Percentiles rank a stretch among this genome's conserved stretches.
Evolutionary conservation across 352 stramenopile genomes (phyloP).

Genomic region (Phytopythium vexans): DNA sequence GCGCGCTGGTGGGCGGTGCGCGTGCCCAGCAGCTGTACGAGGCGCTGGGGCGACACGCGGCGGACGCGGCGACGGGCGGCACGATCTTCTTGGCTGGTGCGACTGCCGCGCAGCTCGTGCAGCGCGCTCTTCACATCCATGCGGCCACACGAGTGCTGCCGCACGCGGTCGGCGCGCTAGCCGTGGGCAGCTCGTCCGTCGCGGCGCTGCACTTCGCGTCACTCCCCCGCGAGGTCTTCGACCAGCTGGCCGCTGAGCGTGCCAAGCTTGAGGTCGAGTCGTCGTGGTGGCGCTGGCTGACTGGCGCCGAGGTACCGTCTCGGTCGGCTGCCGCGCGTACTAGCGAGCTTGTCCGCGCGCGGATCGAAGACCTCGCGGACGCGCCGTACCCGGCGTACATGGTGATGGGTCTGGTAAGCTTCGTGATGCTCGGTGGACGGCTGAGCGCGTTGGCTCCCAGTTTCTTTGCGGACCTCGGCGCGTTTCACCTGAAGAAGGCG

Average conservation of each 20-base stretch:
- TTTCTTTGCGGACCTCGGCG: slow-evolving; percentile 67
- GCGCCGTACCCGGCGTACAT: slow-evolving; percentile 64
- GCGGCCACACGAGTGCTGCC: slow-evolving; percentile 45
- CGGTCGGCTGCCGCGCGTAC: slow-evolving; percentile 19
- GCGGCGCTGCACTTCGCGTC: slow-evolving; percentile 48
- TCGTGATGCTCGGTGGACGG: slow-evolving; percentile 69
- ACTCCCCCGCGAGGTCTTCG: slow-evolving; percentile 38
- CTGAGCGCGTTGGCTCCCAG: slow-evolving; percentile 73
- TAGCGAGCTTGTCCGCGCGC: slow-evolving; percentile 25
- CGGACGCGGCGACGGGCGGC: slow-evolving; percentile 49
- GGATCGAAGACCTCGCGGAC: slow-evolving; percentile 33
- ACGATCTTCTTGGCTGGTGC: slow-evolving; percentile 45
- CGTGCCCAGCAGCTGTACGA: slow-evolving; percentile 43
- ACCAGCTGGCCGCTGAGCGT: slow-evolving; percentile 19
- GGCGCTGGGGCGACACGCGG: slow-evolving; percentile 27
- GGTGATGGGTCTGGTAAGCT: slow-evolving; percentile 71
- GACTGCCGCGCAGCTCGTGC: slow-evolving; percentile 38
- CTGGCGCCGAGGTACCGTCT: slow-evolving; percentile 15
- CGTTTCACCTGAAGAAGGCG: slow-evolving; percentile 74
- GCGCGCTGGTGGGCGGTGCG: slow-evolving; percentile 29
- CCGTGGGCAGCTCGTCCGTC: slow-evolving; percentile 47
- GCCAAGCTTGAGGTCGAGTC: slow-evolving; percentile 9
- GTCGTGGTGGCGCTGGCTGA: slow-evolving; percentile 20
- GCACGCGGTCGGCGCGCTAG: slow-evolving; percentile 28
- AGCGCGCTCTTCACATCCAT: slow-evolving; percentile 41